These are phyloP conservation scores for Hypoxylon sp. DNA, from an alignment of 2,329 filamentous ascomycete species.

Conservation along the genomic window DNA sequence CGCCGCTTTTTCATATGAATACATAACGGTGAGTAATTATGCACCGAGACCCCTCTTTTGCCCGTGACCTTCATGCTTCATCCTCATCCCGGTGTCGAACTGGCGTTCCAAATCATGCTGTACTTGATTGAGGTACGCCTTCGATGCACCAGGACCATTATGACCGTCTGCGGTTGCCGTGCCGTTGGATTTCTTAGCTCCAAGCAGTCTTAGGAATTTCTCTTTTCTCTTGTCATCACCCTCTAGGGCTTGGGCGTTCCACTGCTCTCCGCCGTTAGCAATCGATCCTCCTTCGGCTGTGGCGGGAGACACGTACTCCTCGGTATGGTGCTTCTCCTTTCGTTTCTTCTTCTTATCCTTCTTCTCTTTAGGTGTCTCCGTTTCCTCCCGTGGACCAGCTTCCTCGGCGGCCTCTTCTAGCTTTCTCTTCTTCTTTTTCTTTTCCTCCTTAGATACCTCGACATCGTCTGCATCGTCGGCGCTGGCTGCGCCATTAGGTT, in stretches of 20 bases:
- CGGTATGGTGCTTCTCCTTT: conserved; percentile 47
- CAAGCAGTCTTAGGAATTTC: conserved; percentile 71
- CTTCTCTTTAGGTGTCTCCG: conserved; percentile 46
- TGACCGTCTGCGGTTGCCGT: conserved; percentile 36
- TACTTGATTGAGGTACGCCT: conserved; percentile 49
- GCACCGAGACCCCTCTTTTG: conserved; percentile 69
- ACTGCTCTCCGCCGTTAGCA: conserved; percentile 59
- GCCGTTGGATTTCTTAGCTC: conserved; percentile 62
- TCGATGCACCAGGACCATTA: conserved; percentile 38
- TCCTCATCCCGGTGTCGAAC: conserved; percentile 69
- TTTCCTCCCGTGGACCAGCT: conserved; percentile 37
- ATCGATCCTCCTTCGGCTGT: conserved; percentile 46
- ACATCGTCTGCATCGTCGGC: conserved; percentile 33
- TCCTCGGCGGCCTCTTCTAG: conserved; percentile 34
- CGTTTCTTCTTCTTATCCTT: conserved; percentile 50
- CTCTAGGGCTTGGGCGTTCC: conserved; percentile 67
- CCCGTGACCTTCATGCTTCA: conserved; percentile 67
- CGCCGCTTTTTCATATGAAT: conserved; percentile 42
- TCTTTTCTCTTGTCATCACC: conserved; percentile 66
- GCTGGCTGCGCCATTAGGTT: conserved; percentile 31
- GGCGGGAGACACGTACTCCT: conserved; percentile 45
- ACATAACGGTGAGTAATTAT: conserved; percentile 41
- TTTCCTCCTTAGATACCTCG: conserved; percentile 47
- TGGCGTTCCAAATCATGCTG: conserved; percentile 70
- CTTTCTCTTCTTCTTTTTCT: conserved; percentile 53